Evolutionary conservation across 164 flowering plant species (phyloP).

Genomic region (Cinnamomum chago): DNA sequence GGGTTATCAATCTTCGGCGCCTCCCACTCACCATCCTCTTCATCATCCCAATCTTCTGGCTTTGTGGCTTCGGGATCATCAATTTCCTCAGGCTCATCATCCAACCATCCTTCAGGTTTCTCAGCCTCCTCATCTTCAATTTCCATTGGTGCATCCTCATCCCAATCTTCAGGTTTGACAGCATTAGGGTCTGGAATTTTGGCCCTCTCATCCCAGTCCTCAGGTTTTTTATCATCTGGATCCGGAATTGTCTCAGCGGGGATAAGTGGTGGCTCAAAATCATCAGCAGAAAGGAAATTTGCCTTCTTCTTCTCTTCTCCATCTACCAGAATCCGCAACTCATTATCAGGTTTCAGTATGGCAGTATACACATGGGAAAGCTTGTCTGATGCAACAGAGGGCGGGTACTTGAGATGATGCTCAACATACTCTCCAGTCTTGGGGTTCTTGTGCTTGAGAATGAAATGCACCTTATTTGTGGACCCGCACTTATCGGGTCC

Average conservation of each 20-base stretch:
- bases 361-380: constrained; percentile 88
- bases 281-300: constrained; percentile 66
- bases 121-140: constrained; percentile 91
- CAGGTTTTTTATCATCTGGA: constrained; percentile 94
- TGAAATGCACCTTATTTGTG: constrained; percentile 95
- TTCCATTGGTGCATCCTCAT: constrained; percentile 96
- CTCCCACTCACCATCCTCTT: constrained; percentile 99
- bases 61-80: constrained; percentile 93
- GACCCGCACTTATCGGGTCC: constrained; percentile 97
- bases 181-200: constrained; percentile 89
- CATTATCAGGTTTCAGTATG: constrained; percentile 69
- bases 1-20: constrained; percentile 94
- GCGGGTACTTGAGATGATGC: constrained; percentile 88
- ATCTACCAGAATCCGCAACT: constrained; percentile 62
- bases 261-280: constrained; percentile 85
- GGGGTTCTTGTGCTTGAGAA: constrained; percentile 91
- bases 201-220: constrained; percentile 98
- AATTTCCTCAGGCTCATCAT: constrained; percentile 94
- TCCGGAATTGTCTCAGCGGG: constrained; percentile 88
- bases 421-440: constrained; percentile 83
- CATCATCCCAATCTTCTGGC: constrained; percentile 99
- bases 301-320: constrained; percentile 92
- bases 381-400: constrained; percentile 87
- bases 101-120: constrained; percentile 98
- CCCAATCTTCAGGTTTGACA: constrained; percentile 95